These are phyloP conservation scores for Graphilbum fragrans DNA, from an alignment of 2,329 filamentous ascomycete genomes.

Conservation along the genomic window DNA sequence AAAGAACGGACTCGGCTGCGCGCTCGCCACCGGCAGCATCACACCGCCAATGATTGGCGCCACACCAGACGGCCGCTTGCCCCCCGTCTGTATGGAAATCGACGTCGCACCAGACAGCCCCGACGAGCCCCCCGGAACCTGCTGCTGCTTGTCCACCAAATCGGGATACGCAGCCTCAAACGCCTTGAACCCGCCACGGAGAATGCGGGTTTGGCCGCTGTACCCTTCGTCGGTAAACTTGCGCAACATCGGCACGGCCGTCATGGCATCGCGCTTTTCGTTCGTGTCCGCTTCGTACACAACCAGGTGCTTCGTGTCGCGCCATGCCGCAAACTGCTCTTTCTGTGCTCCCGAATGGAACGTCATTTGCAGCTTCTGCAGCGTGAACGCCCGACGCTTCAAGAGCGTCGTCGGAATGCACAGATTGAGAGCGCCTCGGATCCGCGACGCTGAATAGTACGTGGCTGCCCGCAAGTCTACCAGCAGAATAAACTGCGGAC, in stretches of 20 bases:
- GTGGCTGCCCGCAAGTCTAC: slow-evolving; percentile 81
- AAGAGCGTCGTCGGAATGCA: slow-evolving; percentile 92
- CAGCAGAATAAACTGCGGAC: slow-evolving; percentile 38
- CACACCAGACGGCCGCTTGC: slow-evolving; percentile 33
- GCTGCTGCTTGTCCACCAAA: slow-evolving; percentile 42
- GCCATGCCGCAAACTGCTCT: slow-evolving; percentile 66
- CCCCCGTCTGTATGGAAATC: slow-evolving; percentile 21
- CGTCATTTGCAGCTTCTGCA: slow-evolving; percentile 76
- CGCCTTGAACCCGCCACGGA: slow-evolving; percentile 69
- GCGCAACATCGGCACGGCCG: slow-evolving; percentile 77
- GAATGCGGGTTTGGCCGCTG: slow-evolving; percentile 57
- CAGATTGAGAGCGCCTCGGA: slow-evolving; percentile 74
- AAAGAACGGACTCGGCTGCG: slow-evolving; percentile 79
- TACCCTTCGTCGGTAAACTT: slow-evolving; percentile 86
- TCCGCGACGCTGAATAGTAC: slow-evolving; percentile 63
- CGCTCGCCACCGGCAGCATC: slow-evolving; percentile 57
- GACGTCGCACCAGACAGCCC: slow-evolving; percentile 30
- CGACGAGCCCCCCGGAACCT: slow-evolving; percentile 22
- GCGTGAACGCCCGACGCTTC: slow-evolving; percentile 81
- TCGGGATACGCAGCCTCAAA: slow-evolving; percentile 58
- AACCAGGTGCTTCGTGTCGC: slow-evolving; percentile 60
- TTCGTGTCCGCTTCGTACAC: slow-evolving; percentile 75
- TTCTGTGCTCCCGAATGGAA: slow-evolving; percentile 64
- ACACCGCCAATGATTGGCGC: slow-evolving; percentile 84
- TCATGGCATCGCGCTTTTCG: slow-evolving; percentile 67